Percentiles rank a stretch among this genome's conserved stretches.
These are phyloP conservation scores for Metschnikowia kunwiensis DNA, from an alignment of 805 yeast genomes.

Conservation along the genomic window DNA sequence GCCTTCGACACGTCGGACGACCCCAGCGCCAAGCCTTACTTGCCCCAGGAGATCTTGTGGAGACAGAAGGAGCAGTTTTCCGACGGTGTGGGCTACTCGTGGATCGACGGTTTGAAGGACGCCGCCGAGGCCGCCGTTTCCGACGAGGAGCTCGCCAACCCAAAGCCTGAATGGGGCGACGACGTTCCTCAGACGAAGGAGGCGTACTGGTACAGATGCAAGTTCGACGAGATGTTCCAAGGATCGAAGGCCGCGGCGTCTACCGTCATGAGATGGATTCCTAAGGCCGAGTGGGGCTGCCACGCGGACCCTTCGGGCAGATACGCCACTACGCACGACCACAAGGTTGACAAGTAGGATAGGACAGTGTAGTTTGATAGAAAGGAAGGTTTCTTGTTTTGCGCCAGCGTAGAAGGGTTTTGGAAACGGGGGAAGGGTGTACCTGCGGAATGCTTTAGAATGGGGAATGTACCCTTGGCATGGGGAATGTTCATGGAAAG, in stretches of 20 bases:
- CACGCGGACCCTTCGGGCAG: slow-evolving; percentile 98
- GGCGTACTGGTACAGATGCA: slow-evolving; percentile 98
- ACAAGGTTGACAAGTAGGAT: slow-evolving; percentile 33
- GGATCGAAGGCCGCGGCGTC: slow-evolving; percentile 88
- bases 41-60: slow-evolving; percentile 96
- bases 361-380: too few species aligned
- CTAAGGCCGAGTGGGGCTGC: slow-evolving; percentile 99
- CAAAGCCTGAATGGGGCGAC: slow-evolving; percentile 93
- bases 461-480: too few species aligned
- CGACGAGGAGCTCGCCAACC: slow-evolving; percentile 87
- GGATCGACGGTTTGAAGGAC: slow-evolving; percentile 98
- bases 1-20: slow-evolving; percentile 94
- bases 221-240: slow-evolving; percentile 86
- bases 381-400: too few species aligned
- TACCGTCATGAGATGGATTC: slow-evolving; percentile 99
- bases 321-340: slow-evolving; percentile 85
- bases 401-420: too few species aligned
- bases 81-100: slow-evolving; percentile 98
- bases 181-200: slow-evolving; percentile 97
- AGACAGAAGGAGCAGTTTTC: slow-evolving; percentile 99
- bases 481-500: too few species aligned
- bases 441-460: too few species aligned
- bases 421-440: too few species aligned
- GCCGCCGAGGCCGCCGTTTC: slow-evolving; percentile 82
- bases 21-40: slow-evolving; percentile 73